Percentiles rank a stretch among this genome's conserved stretches.
Evolutionary conservation across 1,284 basidiomycete genomes (phyloP).

Genomic region (Quambalaria eucalypti): DNA sequence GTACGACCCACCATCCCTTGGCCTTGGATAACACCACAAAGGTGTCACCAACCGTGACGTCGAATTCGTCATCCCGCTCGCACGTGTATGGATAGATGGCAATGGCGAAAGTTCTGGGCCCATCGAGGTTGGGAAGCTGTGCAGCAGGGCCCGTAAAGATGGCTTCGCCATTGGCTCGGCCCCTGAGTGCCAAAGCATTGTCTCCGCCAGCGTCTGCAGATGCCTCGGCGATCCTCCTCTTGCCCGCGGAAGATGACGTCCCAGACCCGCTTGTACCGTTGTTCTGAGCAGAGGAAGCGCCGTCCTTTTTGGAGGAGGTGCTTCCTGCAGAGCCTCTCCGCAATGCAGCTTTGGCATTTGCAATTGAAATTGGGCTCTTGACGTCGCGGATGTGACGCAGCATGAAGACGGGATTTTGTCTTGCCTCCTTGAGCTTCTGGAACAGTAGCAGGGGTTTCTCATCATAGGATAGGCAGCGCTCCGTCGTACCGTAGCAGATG

Average conservation of each 20-base stretch:
- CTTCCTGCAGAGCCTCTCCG: conserved; percentile 7
- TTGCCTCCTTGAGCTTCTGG: conserved; percentile 91
- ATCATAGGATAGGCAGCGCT: conserved; percentile 92
- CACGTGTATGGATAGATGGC: conserved; percentile 92
- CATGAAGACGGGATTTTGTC: conserved; percentile 98
- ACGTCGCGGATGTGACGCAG: conserved; percentile 94
- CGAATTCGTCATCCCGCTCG: conserved; percentile 93
- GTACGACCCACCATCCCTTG: conserved; percentile 98
- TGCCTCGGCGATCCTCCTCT: not conserved
- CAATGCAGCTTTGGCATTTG: conserved; percentile 33
- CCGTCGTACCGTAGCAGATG: conserved; percentile 84
- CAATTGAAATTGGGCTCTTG: conserved; percentile 64
- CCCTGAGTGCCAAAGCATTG: not conserved
- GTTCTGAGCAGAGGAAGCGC: too few species aligned
- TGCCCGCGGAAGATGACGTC: not conserved
- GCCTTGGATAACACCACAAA: conserved; percentile 88
- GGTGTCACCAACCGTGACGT: conserved; percentile 67
- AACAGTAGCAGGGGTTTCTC: conserved; percentile 94
- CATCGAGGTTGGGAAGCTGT: conserved; percentile 14
- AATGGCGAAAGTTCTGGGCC: conserved; percentile 60
- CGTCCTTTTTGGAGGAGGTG: not conserved
- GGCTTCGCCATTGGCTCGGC: conserved; percentile 2
- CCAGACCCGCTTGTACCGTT: not conserved
- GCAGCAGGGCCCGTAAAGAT: conserved; percentile 25
- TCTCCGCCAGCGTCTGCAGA: not conserved